Evolutionary conservation across 202 grass and related monocot species (phyloP).

Genomic region (Setaria italica): DNA sequence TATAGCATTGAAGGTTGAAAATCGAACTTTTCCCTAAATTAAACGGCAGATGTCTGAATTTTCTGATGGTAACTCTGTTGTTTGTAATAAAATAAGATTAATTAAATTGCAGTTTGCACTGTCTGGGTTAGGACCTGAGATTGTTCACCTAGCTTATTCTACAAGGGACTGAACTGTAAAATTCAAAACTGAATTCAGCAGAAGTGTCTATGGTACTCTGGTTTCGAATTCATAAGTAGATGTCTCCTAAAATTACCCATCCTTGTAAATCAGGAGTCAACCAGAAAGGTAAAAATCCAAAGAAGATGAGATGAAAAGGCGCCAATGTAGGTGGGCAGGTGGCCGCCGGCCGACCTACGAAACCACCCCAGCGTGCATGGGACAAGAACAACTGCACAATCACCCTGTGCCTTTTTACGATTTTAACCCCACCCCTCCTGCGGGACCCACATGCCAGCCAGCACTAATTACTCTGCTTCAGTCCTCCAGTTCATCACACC

Average conservation of each 20-base stretch:
- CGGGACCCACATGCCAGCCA: conserved; percentile 51
- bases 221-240: background rate
- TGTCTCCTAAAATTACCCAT: background rate
- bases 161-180: background rate
- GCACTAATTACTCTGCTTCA: conserved; percentile 21
- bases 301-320: background rate
- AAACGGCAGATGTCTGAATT: background rate
- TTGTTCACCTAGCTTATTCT: no score
- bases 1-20: no score
- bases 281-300: no score
- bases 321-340: background rate
- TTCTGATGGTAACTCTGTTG: background rate
- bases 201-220: background rate
- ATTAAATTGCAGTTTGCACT: background rate
- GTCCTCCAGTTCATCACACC: no score
- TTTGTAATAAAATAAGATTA: background rate
- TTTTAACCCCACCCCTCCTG: background rate
- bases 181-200: background rate
- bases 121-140: background rate
- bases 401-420: background rate
- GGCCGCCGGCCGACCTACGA: background rate
- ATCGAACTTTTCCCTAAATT: no score
- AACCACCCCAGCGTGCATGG: background rate
- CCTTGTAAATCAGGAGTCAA: no score
- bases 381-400: background rate